phyloP scores from a whole-genome alignment of 2,329 filamentous ascomycete species.

The Neonectria ditissima region DNA sequence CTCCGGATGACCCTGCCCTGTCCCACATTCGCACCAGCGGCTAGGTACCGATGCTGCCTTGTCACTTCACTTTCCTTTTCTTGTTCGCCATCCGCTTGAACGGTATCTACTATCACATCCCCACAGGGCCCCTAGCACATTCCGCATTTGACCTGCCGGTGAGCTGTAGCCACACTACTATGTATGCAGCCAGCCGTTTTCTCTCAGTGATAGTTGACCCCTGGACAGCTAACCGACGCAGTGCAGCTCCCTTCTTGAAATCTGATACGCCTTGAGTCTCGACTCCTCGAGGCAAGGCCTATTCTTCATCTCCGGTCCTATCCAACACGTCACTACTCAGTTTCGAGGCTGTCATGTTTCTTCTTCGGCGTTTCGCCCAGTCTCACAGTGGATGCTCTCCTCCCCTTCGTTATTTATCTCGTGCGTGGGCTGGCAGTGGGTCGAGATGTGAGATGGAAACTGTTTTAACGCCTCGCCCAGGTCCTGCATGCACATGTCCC shows the following conservation, averaged over 20 bases:
- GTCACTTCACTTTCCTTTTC: slow-evolving; percentile 8
- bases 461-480: not conserved
- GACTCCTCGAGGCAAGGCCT: slow-evolving; percentile 5
- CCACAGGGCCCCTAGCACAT: slow-evolving; percentile 13
- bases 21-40: slow-evolving; percentile 15
- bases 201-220: slow-evolving; percentile 12
- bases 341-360: slow-evolving; percentile 14
- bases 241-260: slow-evolving; percentile 15
- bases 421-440: slow-evolving; percentile 5
- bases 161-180: slow-evolving; percentile 6
- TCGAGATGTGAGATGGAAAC: slow-evolving; percentile 16
- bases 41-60: slow-evolving; percentile 12
- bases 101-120: not conserved
- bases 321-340: slow-evolving; percentile 17
- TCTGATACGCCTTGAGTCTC: slow-evolving; percentile 25
- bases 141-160: slow-evolving; percentile 21
- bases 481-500: slow-evolving; percentile 8
- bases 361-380: slow-evolving; percentile 16
- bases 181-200: slow-evolving; percentile 14
- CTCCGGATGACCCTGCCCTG: not conserved
- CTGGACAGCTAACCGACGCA: slow-evolving; percentile 9
- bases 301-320: slow-evolving; percentile 14
- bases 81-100: slow-evolving; percentile 4
- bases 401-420: slow-evolving; percentile 20
- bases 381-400: slow-evolving; percentile 17